Evolutionary conservation across 2,329 filamentous ascomycete species (phyloP).

Genomic region (Keithomyces neogunnii): DNA sequence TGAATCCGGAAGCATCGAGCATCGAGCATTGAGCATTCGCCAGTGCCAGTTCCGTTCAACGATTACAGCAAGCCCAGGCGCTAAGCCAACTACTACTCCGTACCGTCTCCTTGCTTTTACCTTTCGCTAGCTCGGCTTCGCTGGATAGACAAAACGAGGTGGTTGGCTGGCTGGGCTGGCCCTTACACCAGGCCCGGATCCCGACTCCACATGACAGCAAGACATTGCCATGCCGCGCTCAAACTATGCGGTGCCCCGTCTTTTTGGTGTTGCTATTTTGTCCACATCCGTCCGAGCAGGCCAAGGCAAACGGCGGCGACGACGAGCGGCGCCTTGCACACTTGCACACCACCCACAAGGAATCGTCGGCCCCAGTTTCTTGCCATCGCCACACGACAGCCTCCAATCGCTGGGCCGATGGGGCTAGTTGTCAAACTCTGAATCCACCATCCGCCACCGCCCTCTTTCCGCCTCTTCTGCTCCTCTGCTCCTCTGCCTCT

Average conservation of each 20-base stretch:
- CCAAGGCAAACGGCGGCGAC: not conserved
- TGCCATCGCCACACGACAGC: not conserved
- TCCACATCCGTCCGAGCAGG: not conserved
- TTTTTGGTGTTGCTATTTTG: too few relatives aligned
- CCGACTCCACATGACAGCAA: conserved; percentile 25
- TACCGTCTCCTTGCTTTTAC: conserved; percentile 5
- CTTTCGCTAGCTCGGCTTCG: conserved; percentile 5
- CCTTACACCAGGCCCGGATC: conserved; percentile 19
- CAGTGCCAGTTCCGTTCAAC: too few relatives aligned
- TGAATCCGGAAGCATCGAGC: too few relatives aligned
- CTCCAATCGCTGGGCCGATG: not conserved
- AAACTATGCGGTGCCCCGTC: conserved; percentile 14
- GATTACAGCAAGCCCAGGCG: not conserved
- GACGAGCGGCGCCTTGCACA: not conserved
- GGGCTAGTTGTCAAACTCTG: not conserved
- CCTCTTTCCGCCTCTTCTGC: not conserved
- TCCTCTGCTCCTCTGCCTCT: not conserved
- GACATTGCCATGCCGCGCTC: conserved; percentile 18
- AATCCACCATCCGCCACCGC: not conserved
- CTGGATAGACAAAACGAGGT: not conserved
- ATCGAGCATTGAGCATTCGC: too few relatives aligned
- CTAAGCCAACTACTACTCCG: not conserved
- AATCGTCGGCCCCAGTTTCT: not conserved
- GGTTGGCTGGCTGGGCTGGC: conserved; percentile 4
- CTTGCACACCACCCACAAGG: too few relatives aligned